A percentile compares a stretch with the other conserved stretches of the same genome.
Evolutionary conservation across 2,329 filamentous ascomycete genomes (phyloP).

Genomic region (Sporothrix variecibatus): DNA sequence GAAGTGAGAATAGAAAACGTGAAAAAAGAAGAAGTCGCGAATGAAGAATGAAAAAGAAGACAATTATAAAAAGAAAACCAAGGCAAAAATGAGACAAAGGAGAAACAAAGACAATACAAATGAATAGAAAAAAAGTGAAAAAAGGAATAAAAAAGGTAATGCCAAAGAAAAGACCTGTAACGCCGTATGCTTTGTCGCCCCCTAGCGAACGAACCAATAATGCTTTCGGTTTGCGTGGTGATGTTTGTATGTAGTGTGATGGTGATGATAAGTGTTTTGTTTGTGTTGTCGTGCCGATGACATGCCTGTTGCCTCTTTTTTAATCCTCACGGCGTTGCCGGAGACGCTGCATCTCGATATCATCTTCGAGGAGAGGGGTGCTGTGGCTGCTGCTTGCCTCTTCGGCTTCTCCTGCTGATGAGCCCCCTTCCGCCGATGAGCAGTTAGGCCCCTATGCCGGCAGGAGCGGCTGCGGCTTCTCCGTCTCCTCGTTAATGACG

Average conservation of each 20-base stretch:
- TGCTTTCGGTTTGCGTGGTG: neutral
- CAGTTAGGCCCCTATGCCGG: slow-evolving; percentile 13
- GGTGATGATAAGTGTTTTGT: neutral
- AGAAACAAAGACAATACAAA: neutral
- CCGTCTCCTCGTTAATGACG: slow-evolving; percentile 30
- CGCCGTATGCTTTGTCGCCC: slow-evolving; percentile 22
- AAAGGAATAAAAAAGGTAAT: neutral
- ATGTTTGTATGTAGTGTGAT: neutral
- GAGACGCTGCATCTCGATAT: neutral
- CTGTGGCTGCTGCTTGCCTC: neutral
- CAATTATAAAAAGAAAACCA: slow-evolving; percentile 12
- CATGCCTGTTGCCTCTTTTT: neutral
- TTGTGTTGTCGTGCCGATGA: neutral
- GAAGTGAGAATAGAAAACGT: neutral
- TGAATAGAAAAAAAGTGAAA: neutral
- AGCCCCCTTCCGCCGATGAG: neutral
- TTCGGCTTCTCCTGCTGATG: neutral
- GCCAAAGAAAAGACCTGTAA: neutral
- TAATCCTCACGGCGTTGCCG: neutral
- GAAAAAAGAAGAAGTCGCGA: neutral
- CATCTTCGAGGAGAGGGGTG: neutral
- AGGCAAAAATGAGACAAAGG: slow-evolving; percentile 5
- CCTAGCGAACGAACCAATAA: neutral
- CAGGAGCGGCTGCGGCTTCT: slow-evolving; percentile 30
- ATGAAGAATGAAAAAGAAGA: neutral